phyloP scores from a whole-genome alignment of 2,329 filamentous ascomycete species.

The Aspergillus fructus region DNA sequence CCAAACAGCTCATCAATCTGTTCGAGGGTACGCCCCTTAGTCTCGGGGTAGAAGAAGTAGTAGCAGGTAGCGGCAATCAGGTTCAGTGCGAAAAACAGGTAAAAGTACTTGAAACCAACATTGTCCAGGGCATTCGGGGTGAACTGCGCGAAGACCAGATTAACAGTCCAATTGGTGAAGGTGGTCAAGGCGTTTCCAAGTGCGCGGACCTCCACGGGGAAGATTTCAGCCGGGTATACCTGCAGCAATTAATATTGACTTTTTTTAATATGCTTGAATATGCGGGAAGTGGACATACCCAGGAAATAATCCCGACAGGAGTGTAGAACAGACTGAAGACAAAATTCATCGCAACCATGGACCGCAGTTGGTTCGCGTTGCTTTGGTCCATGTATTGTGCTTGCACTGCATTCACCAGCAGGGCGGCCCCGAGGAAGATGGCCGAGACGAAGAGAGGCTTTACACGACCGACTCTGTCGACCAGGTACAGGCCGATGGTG shows the following conservation, averaged over 20 bases:
- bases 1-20: slow-evolving; percentile 10
- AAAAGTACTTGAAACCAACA: slow-evolving; percentile 52
- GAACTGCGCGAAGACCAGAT: slow-evolving; percentile 52
- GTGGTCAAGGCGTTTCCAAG: slow-evolving; percentile 46
- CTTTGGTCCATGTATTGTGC: slow-evolving; percentile 11
- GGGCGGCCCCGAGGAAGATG: slow-evolving; percentile 42
- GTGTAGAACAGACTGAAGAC: slow-evolving; percentile 49
- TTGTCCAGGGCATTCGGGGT: slow-evolving; percentile 45
- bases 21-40: slow-evolving; percentile 6
- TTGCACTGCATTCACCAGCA: slow-evolving; percentile 18
- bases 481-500: slow-evolving; percentile 45
- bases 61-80: slow-evolving; percentile 36
- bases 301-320: slow-evolving; percentile 46
- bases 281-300: slow-evolving; percentile 22
- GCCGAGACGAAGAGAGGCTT: slow-evolving; percentile 48
- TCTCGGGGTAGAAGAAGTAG: slow-evolving; percentile 10
- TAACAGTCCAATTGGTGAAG: slow-evolving; percentile 48
- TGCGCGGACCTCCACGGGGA: slow-evolving; percentile 45
- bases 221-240: slow-evolving; percentile 49
- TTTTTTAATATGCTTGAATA: too few relatives aligned
- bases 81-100: slow-evolving; percentile 51
- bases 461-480: slow-evolving; percentile 50
- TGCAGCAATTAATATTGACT: background rate
- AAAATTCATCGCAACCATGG: slow-evolving; percentile 50
- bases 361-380: slow-evolving; percentile 40